Evolutionary conservation across 1,284 basidiomycete species (phyloP).

Genomic region (Prillingera fragicola): DNA sequence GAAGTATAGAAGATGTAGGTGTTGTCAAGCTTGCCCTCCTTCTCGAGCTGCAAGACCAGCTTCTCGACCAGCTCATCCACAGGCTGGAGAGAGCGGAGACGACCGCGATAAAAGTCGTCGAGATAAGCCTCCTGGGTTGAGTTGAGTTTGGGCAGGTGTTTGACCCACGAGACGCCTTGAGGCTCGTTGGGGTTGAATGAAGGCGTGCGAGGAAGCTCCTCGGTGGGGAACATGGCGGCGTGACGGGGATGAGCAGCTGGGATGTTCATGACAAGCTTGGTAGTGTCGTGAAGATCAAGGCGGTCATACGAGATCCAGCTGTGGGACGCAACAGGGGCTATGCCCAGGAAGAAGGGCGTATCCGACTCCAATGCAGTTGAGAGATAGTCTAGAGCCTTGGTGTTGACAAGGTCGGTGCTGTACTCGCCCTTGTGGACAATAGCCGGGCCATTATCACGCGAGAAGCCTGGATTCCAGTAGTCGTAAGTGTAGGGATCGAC

Average conservation of each 20-base stretch:
- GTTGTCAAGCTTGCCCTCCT: slow-evolving; percentile 31
- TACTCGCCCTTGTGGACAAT: slow-evolving; percentile 24
- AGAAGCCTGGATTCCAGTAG: slow-evolving; percentile 30
- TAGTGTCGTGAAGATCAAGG: too few relatives aligned
- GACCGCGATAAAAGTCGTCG: slow-evolving; percentile 39
- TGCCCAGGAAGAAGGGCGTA: slow-evolving; percentile 34
- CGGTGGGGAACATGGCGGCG: slow-evolving; percentile 23
- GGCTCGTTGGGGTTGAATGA: slow-evolving; percentile 31
- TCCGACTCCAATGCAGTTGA: slow-evolving; percentile 16
- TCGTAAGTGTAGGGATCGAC: slow-evolving; percentile 39
- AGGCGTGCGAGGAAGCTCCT: slow-evolving; percentile 15
- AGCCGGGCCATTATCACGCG: slow-evolving; percentile 23
- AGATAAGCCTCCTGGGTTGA: slow-evolving; percentile 32
- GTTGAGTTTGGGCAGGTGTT: slow-evolving; percentile 30
- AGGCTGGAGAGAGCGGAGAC: slow-evolving; percentile 29
- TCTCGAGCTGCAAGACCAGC: slow-evolving; percentile 29
- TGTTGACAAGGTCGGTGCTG: slow-evolving; percentile 29
- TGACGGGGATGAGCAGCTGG: slow-evolving; percentile 26
- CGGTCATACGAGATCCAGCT: neutral
- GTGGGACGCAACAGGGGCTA: slow-evolving; percentile 10
- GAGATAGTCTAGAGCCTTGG: slow-evolving; percentile 29
- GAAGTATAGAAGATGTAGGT: slow-evolving; percentile 39
- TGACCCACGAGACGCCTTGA: slow-evolving; percentile 35
- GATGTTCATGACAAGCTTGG: slow-evolving; percentile 2
- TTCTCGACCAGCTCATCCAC: slow-evolving; percentile 40